phyloP scores from a whole-genome alignment of 2,329 filamentous ascomycete species.

The Aureobasidium zeae region DNA sequence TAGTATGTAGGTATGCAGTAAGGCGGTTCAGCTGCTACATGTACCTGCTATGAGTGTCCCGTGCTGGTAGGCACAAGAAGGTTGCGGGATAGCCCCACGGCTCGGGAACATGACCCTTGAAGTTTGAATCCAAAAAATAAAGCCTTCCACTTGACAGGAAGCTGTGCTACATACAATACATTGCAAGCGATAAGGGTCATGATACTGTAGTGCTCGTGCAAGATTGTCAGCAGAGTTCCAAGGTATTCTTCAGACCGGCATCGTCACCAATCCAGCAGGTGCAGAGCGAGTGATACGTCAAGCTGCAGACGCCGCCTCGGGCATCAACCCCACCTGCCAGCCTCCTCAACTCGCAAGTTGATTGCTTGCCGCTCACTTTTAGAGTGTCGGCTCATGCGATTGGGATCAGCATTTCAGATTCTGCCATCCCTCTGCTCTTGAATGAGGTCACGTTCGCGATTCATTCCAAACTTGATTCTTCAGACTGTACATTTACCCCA shows the following conservation, averaged over 20 bases:
- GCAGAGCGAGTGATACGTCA: conserved; percentile 7
- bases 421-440: no score
- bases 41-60: no score
- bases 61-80: conserved; percentile 11
- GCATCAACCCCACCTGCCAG: conserved; percentile 11
- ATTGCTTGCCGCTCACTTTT: not conserved
- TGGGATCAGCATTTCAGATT: not conserved
- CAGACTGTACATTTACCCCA: conserved; percentile 3
- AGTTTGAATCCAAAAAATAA: conserved; percentile 12
- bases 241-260: not conserved
- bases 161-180: not conserved
- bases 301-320: conserved; percentile 13
- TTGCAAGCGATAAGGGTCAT: not conserved
- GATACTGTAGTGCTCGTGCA: no score
- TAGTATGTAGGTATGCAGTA: no score
- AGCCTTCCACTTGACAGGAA: conserved; percentile 8
- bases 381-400: not conserved
- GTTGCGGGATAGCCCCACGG: conserved; percentile 12
- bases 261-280: not conserved
- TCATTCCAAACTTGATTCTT: no score
- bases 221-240: not conserved
- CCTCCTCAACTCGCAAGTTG: conserved; percentile 7
- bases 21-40: no score
- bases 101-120: conserved; percentile 8
- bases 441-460: no score